These are phyloP conservation scores for Periglandula ipomoeae DNA, from an alignment of 2,329 filamentous ascomycete genomes.

Conservation along the genomic window DNA sequence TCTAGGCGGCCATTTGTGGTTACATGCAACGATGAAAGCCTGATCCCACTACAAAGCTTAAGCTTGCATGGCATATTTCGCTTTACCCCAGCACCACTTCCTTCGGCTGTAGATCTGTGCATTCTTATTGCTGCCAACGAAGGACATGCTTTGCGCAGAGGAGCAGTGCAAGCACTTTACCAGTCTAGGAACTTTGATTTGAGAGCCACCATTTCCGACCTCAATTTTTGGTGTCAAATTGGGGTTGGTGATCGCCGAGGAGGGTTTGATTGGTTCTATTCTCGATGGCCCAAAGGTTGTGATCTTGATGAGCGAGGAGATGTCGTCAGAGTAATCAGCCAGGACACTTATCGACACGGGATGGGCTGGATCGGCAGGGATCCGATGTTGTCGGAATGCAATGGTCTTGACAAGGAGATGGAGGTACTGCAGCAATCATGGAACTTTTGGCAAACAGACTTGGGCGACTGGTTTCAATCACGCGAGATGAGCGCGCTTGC, in stretches of 20 bases:
- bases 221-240: constrained; percentile 97
- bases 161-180: constrained; percentile 62
- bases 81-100: constrained; percentile 54
- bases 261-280: constrained; percentile 83
- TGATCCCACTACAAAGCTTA: constrained; percentile 67
- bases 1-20: constrained; percentile 90
- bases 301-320: constrained; percentile 61
- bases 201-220: constrained; percentile 69
- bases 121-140: constrained; percentile 78
- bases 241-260: constrained; percentile 81
- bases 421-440: constrained; percentile 57
- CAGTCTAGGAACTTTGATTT: constrained; percentile 61
- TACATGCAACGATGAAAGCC: constrained; percentile 86
- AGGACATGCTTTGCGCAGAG: constrained; percentile 66
- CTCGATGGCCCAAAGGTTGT: constrained; percentile 62
- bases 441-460: constrained; percentile 57
- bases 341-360: constrained; percentile 64
- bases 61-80: constrained; percentile 79
- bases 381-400: constrained; percentile 28
- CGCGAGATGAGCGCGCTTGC: constrained; percentile 31
- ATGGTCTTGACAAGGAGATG: constrained; percentile 39
- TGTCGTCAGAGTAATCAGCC: constrained; percentile 68
- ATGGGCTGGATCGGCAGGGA: constrained; percentile 73
- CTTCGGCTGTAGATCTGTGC: constrained; percentile 70
- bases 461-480: constrained; percentile 46